Base-by-base conservation (phyloP, 1,284 basidiomycete genomes). In the Ganoderma meredithae region DNA sequence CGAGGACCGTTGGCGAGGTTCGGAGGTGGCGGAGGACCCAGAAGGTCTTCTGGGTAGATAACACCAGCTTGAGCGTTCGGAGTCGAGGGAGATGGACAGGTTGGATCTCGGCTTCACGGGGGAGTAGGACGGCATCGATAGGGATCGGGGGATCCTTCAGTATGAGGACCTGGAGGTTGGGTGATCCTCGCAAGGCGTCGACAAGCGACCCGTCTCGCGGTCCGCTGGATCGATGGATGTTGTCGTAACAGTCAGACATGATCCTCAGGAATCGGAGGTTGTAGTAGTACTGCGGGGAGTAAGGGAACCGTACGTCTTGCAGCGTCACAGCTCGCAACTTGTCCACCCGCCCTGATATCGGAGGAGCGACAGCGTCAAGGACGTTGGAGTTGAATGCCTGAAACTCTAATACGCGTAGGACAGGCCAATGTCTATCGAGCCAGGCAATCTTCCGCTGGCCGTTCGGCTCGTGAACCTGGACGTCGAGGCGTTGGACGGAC, bases 301-400 rank as follows among this genome's bases (percentile, higher is more conserved):
- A 62, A 39, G 61, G 31, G 61, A 62, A 62, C 6, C 61, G 61
- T 41, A 47, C 31, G 8, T 62, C 43, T 8, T 62, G 33, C 27
- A 62, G 33, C 1, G 49, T 52, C 61, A 62, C 15, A 3, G 31
- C 36, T 47, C 49, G 33, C 33, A 62, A 15, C 36, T 47, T 40
- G 43, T 62, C 61, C 8, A 10, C 10, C 33, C 47, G 25, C 22
- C 47, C 61, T 27, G 33, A 40, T 15, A 60, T 40, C 22, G 58
- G 58, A 33, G 27, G 52, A 9, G 36, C 56, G 22, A 60, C 6
- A 10, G 25, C 22, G 36, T 60, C 58, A 22, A 40, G 1, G 36
- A 12, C 12, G 19, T 8, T 12, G 22, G 13, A 2, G n/a, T 25
- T 60, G 36, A 17, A 22, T 27, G 39, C 3, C 5, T 25, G 36